Percentiles rank a stretch among this genome's conserved stretches.
Conservation (phyloP, 2,329 filamentous ascomycete species). For the Pyrenochaeta sp. region DNA sequence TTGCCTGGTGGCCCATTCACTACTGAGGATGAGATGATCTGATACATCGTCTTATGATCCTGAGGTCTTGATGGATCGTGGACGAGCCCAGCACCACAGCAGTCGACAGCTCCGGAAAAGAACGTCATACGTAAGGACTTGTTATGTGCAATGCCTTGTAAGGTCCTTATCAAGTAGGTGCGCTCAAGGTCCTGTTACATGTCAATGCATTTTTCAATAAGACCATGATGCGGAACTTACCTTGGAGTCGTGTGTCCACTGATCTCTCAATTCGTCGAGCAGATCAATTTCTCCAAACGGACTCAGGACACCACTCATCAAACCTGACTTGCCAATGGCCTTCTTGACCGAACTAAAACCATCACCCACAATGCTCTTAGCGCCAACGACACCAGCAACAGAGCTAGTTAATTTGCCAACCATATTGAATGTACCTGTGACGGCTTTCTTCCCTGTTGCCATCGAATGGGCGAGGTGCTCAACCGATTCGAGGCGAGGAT, state of each 20-base stretch:
- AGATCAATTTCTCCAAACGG: constrained; percentile 97
- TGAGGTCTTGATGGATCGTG: constrained; percentile 91
- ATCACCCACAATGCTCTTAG: constrained; percentile 89
- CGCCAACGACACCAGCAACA: constrained; percentile 93
- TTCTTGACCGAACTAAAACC: constrained; percentile 97
- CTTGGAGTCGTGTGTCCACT: constrained; percentile 98
- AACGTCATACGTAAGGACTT: constrained; percentile 98
- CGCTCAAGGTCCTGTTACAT: constrained; percentile 79
- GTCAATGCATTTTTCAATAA: constrained; percentile 12
- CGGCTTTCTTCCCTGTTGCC: constrained; percentile 93
- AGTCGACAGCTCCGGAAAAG: constrained; percentile 90
- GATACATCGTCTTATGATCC: constrained; percentile 99
- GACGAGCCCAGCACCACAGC: constrained; percentile 88
- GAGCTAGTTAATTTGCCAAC: constrained; percentile 94
- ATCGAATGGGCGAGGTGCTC: constrained; percentile 92
- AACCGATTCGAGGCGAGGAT: constrained; percentile 88
- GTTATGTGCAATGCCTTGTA: constrained; percentile 94
- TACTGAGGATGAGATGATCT: constrained; percentile 91
- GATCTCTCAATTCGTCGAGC: constrained; percentile 90
- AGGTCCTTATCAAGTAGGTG: constrained; percentile 93
- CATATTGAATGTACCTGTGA: constrained; percentile 96
- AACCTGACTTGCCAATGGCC: constrained; percentile 90
- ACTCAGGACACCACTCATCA: constrained; percentile 95
- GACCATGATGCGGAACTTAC: constrained; percentile 49
- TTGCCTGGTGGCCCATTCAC: constrained; percentile 85